phyloP scores from a whole-genome alignment of 495 filamentous ascomycete species.

The Aspergillus indologenus region DNA sequence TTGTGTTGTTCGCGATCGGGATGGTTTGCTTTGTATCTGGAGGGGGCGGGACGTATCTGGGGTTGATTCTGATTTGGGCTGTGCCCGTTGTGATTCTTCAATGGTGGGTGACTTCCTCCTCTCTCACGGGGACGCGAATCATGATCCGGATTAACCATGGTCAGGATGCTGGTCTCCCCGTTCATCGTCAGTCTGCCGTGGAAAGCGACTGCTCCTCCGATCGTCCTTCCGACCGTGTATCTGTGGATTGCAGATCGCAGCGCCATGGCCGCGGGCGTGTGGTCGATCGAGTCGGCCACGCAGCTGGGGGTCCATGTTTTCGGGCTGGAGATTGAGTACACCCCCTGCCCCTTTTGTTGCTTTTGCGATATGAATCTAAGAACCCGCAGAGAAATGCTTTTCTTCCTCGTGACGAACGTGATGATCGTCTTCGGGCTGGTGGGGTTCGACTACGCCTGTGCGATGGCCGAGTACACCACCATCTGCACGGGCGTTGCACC shows the following conservation, averaged over 20 bases:
- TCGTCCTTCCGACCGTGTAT: constrained; percentile 60
- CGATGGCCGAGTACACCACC: constrained; percentile 43
- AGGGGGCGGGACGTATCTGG: constrained; percentile 55
- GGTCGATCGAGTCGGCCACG: constrained; percentile 61
- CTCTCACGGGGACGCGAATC: constrained; percentile 1
- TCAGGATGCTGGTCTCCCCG: constrained; percentile 1
- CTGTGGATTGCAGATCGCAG: constrained; percentile 65
- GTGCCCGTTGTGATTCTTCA: constrained; percentile 58
- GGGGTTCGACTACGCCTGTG: constrained; percentile 59
- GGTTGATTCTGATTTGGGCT: constrained; percentile 66
- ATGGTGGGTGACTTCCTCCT: constrained; percentile 52
- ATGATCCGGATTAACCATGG: neutral
- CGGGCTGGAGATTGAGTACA: constrained; percentile 63
- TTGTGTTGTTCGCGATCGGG: constrained; percentile 1
- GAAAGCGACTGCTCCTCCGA: constrained; percentile 50
- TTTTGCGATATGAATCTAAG: neutral
- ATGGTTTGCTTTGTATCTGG: constrained; percentile 16
- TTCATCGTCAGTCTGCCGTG: constrained; percentile 55
- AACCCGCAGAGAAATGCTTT: constrained; percentile 42
- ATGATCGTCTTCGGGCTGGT: constrained; percentile 63
- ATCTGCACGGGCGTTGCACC: neutral
- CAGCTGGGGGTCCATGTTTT: constrained; percentile 56
- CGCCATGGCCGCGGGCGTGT: constrained; percentile 59
- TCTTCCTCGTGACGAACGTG: constrained; percentile 64
- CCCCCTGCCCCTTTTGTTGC: neutral